A percentile compares a stretch with the other conserved stretches of the same genome.
phyloP scores from a whole-genome alignment of 177 flowering plant species.

The Vitis hybrid region DNA sequence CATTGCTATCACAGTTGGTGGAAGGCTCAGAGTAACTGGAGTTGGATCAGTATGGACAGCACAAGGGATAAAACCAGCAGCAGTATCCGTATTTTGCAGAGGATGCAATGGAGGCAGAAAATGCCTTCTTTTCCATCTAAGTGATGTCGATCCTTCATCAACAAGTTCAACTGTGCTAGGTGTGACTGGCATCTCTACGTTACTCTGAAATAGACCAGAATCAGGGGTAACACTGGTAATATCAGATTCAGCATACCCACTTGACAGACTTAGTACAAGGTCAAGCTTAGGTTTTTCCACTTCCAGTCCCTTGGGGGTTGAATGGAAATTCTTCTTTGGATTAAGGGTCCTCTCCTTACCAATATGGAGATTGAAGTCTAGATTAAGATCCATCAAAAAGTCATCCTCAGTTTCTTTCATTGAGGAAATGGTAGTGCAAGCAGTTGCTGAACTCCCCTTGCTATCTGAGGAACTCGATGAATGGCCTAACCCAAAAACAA shows the following conservation, averaged over 20 bases:
- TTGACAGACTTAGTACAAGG: constrained; percentile 73
- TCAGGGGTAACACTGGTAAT: constrained; percentile 47
- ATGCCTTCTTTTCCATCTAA: constrained; percentile 28
- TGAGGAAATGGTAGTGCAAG: constrained; percentile 72
- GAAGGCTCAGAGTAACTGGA: constrained; percentile 38
- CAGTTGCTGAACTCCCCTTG: constrained; percentile 88
- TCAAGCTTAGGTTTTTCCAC: constrained; percentile 47
- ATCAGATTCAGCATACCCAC: constrained; percentile 74
- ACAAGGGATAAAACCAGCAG: too few species aligned
- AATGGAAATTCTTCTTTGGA: constrained; percentile 34
- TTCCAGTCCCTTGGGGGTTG: constrained; percentile 24
- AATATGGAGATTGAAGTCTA: constrained; percentile 79
- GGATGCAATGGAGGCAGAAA: constrained; percentile 23
- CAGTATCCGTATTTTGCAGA: background rate
- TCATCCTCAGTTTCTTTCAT: constrained; percentile 84
- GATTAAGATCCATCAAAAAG: constrained; percentile 76
- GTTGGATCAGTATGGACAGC: constrained; percentile 11
- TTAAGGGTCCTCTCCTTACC: constrained; percentile 60
- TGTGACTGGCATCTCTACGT: constrained; percentile 21
- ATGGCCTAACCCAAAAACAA: constrained; percentile 64
- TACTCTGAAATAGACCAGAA: constrained; percentile 20
- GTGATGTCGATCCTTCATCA: constrained; percentile 56
- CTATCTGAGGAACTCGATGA: constrained; percentile 90
- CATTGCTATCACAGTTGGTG: constrained; percentile 47
- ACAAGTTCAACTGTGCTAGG: constrained; percentile 13